phyloP scores from a whole-genome alignment of 2,329 filamentous ascomycete species.

The Coleophoma crateriformis region DNA sequence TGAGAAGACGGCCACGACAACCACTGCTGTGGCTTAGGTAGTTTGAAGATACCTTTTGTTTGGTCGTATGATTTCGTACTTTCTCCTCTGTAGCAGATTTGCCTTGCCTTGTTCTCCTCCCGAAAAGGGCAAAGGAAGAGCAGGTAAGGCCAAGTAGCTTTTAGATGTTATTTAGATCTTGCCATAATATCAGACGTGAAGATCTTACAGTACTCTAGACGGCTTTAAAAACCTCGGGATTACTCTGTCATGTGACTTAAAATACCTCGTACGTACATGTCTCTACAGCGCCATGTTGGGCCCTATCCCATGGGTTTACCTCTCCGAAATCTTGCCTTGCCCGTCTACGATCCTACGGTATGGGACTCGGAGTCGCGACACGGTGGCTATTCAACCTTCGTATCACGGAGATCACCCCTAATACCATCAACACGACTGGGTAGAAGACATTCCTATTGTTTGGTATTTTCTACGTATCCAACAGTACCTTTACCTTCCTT shows the following conservation, averaged over 20 bases:
- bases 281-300: conserved; percentile 46
- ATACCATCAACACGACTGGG: conserved; percentile 34
- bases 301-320: conserved; percentile 48
- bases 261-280: too few species aligned
- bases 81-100: too few species aligned
- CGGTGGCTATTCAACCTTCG: conserved; percentile 72
- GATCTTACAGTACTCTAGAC: too few species aligned
- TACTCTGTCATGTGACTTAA: too few species aligned
- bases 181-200: too few species aligned
- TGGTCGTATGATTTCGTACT: too few species aligned
- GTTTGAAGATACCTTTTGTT: too few species aligned
- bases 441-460: conserved; percentile 43
- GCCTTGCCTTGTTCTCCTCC: too few species aligned
- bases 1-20: neutral
- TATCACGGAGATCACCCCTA: conserved; percentile 50
- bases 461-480: conserved; percentile 37
- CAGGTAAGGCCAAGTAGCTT: too few species aligned
- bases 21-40: neutral
- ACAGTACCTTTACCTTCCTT: conserved; percentile 37
- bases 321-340: conserved; percentile 45
- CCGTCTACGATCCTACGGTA: conserved; percentile 43
- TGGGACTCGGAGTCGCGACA: conserved; percentile 59
- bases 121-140: too few species aligned
- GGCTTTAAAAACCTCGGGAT: too few species aligned
- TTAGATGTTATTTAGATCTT: too few species aligned